Evolutionary conservation across 1,284 basidiomycete species (phyloP).

Genomic region (Exobasidium rhododendri): DNA sequence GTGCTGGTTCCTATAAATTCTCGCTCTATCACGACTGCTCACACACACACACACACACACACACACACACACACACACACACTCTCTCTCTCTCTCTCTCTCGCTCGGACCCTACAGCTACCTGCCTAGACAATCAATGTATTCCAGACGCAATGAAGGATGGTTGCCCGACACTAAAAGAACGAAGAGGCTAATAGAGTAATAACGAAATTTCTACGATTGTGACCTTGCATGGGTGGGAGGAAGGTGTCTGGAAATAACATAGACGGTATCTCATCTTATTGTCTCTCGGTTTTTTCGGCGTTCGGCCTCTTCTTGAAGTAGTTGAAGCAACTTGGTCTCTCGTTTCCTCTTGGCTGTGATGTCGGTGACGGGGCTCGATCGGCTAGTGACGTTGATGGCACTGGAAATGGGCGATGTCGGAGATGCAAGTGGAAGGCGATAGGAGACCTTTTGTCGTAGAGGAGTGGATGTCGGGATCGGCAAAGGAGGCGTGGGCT

Average conservation of each 20-base stretch:
- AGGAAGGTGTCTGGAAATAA: neutral
- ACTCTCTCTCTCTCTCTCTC: too few species aligned
- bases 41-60: too few species aligned
- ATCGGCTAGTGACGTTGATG: neutral
- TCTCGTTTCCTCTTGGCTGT: neutral
- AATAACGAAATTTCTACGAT: too few species aligned
- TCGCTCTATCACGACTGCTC: neutral
- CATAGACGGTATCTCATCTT: neutral
- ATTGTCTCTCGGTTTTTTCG: neutral
- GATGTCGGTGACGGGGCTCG: neutral
- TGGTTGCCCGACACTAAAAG: neutral
- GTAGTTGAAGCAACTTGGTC: neutral
- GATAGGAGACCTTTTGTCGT: neutral
- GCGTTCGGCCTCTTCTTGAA: slow-evolving; percentile 3
- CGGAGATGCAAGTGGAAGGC: slow-evolving; percentile 7
- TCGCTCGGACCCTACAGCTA: too few species aligned
- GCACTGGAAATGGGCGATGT: neutral
- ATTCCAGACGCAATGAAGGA: neutral
- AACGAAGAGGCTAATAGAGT: neutral
- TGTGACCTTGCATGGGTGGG: neutral
- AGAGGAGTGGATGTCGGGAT: neutral
- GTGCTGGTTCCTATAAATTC: too few species aligned
- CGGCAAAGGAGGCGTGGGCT: neutral
- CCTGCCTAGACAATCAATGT: neutral
- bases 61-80: too few species aligned